A percentile compares a stretch with the other conserved stretches of the same genome.
These are phyloP conservation scores for Spinellus fusiger DNA, from an alignment of 192 early-diverging fungal species.

Conservation along the genomic window DNA sequence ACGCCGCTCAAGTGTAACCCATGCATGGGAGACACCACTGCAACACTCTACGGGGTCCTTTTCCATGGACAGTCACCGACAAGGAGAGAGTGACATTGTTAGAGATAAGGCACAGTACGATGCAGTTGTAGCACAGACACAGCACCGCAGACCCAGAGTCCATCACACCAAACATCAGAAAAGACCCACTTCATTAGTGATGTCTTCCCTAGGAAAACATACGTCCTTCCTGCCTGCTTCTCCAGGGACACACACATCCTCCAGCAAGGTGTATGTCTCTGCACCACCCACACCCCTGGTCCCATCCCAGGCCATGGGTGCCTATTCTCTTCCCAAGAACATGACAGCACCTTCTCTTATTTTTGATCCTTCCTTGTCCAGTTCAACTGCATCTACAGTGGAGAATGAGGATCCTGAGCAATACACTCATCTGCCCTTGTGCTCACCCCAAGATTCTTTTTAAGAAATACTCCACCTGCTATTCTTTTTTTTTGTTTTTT, in stretches of 20 bases:
- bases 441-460: not conserved
- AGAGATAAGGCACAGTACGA: slow-evolving; percentile 9
- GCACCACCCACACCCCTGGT: too few relatives aligned
- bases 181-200: too few relatives aligned
- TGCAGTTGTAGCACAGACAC: slow-evolving; percentile 1
- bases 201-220: too few relatives aligned
- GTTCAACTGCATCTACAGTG: not conserved
- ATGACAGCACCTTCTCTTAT: slow-evolving; percentile 6
- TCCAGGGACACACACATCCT: too few relatives aligned
- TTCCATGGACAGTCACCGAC: not conserved
- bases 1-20: too few relatives aligned
- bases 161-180: not conserved
- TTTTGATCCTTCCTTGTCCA: not conserved
- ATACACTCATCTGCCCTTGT: not conserved
- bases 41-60: too few relatives aligned
- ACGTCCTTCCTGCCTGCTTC: too few relatives aligned
- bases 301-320: not conserved
- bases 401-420: not conserved
- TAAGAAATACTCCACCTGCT: not conserved
- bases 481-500: not conserved
- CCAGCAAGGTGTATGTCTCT: too few relatives aligned
- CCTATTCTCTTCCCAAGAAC: not conserved
- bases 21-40: too few relatives aligned
- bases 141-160: not conserved
- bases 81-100: not conserved